Percentiles rank a stretch among this genome's conserved stretches.
These are phyloP conservation scores for Mycena galericulata DNA, from an alignment of 768 basidiomycete species.

Conservation along the genomic window DNA sequence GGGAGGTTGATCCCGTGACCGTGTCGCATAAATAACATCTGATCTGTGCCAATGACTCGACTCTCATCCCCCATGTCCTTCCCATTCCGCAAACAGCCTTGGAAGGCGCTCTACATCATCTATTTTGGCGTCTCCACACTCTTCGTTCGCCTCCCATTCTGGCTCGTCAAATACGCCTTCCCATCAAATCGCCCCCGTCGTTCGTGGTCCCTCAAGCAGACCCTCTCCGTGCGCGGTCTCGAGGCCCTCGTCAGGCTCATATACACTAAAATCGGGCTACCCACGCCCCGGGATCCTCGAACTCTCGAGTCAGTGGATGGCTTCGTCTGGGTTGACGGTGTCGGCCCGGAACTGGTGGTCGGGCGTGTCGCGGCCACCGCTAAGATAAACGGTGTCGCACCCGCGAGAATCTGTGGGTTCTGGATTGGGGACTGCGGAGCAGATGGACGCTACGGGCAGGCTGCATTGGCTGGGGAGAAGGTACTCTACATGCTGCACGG, in stretches of 20 bases:
- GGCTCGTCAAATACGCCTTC: slow-evolving; percentile 54
- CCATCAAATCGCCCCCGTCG: slow-evolving; percentile 57
- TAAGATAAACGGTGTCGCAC: neutral
- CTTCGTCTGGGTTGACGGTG: neutral
- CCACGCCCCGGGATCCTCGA: slow-evolving; percentile 68
- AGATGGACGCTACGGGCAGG: neutral
- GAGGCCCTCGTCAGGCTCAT: neutral
- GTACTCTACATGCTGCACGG: neutral
- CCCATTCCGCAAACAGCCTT: too few relatives aligned
- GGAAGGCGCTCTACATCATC: slow-evolving; percentile 59
- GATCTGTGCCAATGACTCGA: too few relatives aligned
- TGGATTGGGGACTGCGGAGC: neutral
- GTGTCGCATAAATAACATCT: too few relatives aligned
- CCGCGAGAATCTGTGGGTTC: neutral
- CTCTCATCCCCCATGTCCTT: too few relatives aligned
- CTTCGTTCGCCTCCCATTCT: slow-evolving; percentile 57
- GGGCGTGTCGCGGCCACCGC: neutral
- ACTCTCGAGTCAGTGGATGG: slow-evolving; percentile 34
- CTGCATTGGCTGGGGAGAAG: neutral
- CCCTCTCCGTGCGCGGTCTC: slow-evolving; percentile 47
- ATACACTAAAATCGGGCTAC: slow-evolving; percentile 57
- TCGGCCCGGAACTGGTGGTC: neutral
- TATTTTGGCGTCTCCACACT: slow-evolving; percentile 55
- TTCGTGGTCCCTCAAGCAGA: slow-evolving; percentile 59
- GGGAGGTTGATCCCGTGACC: too few relatives aligned